phyloP scores from a whole-genome alignment of 169 alveolate species.

The Blepharisma undulans region DNA sequence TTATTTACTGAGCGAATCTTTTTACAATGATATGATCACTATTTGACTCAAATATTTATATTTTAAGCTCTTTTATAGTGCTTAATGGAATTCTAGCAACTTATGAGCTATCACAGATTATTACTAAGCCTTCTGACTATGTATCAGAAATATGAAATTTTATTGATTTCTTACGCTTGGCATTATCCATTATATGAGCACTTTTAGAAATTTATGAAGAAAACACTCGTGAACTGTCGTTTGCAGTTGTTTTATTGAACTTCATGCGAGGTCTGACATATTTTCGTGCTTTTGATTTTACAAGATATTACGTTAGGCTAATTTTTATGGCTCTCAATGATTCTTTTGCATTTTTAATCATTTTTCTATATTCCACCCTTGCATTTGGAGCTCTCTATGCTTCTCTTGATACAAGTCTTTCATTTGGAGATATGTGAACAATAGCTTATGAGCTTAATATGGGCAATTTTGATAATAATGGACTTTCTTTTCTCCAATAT shows the following conservation, averaged over 20 bases:
- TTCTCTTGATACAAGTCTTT: not conserved
- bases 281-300: conserved; percentile 15
- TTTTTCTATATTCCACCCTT: conserved; percentile 6
- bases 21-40: not conserved
- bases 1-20: not conserved
- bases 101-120: not conserved
- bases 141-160: not conserved
- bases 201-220: not conserved
- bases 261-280: not conserved
- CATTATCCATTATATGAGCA: not conserved
- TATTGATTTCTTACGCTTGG: not conserved
- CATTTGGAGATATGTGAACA: not conserved
- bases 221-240: not conserved
- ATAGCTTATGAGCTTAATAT: not conserved
- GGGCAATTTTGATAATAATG: not conserved
- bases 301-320: not conserved
- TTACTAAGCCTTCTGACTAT: not conserved
- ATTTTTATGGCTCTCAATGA: not conserved
- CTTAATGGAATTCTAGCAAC: not conserved
- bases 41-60: not conserved
- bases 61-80: not conserved
- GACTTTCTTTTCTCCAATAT: not conserved
- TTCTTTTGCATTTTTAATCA: not conserved
- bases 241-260: not conserved
- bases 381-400: conserved; percentile 5